Evolutionary conservation across 169 alveolate genomes (phyloP).

Genomic region (Eimeria mitis): DNA sequence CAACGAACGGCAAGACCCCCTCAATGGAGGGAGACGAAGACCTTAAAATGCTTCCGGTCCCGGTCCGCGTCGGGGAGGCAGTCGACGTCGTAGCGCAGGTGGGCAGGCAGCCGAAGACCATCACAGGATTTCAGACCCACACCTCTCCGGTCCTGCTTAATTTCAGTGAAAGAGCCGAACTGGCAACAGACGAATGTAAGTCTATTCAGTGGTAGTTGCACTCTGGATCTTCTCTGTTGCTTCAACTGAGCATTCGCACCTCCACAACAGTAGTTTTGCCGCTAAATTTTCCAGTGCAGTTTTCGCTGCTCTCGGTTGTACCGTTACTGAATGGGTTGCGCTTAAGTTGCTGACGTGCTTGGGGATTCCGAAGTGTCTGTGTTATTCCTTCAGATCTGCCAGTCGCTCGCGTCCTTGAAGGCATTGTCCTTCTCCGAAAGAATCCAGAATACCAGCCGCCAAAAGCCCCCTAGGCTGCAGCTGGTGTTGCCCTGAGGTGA

Average conservation of each 20-base stretch:
- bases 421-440: constrained; percentile 85
- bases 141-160: constrained; percentile 97
- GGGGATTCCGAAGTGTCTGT: background rate
- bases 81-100: constrained; percentile 96
- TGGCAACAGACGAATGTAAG: constrained; percentile 86
- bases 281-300: background rate
- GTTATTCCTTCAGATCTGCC: constrained; percentile 73
- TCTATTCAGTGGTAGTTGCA: background rate
- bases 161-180: constrained; percentile 86
- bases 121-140: constrained; percentile 98
- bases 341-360: background rate
- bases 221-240: background rate
- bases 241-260: background rate
- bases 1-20: constrained; percentile 1
- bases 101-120: constrained; percentile 87
- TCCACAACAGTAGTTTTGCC: background rate
- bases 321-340: background rate
- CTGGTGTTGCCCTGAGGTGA: background rate
- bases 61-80: constrained; percentile 97
- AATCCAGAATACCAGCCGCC: constrained; percentile 86
- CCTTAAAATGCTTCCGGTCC: constrained; percentile 92
- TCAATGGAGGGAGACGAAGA: constrained; percentile 87
- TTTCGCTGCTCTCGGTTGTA: background rate
- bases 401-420: constrained; percentile 80
- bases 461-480: constrained; percentile 36